These are phyloP conservation scores for Orbilia brochopaga DNA, from an alignment of 2,329 filamentous ascomycete species.

Conservation along the genomic window DNA sequence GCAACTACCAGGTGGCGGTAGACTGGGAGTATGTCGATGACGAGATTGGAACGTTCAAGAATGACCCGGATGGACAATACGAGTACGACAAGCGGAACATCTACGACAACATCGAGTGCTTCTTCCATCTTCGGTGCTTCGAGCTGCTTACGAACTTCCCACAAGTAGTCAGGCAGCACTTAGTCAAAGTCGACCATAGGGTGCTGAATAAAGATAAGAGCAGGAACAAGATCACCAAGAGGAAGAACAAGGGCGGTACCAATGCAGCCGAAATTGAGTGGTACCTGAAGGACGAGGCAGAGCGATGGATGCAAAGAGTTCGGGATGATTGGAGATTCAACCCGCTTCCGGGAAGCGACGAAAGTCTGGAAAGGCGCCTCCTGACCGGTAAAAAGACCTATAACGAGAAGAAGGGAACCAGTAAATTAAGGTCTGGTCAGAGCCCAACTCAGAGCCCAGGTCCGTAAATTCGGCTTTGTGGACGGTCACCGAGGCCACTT, in stretches of 20 bases:
- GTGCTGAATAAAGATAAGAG: constrained; percentile 44
- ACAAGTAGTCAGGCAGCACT: constrained; percentile 20
- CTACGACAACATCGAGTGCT: constrained; percentile 39
- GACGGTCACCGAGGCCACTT: too few relatives aligned
- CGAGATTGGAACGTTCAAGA: constrained; percentile 29
- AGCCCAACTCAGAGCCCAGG: constrained; percentile 16
- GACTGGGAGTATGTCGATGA: constrained; percentile 41
- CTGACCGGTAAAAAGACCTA: constrained; percentile 41
- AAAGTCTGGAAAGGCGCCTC: constrained; percentile 38
- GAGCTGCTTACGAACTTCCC: constrained; percentile 43
- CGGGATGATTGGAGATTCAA: constrained; percentile 33
- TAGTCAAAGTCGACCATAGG: constrained; percentile 37
- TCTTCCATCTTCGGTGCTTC: constrained; percentile 48
- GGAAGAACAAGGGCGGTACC: constrained; percentile 48
- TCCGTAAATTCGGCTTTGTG: too few relatives aligned
- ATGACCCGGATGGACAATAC: constrained; percentile 25
- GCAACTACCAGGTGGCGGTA: constrained; percentile 48
- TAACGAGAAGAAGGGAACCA: constrained; percentile 40
- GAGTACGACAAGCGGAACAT: constrained; percentile 44
- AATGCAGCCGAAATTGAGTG: constrained; percentile 50
- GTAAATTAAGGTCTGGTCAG: constrained; percentile 4
- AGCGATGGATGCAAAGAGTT: constrained; percentile 35
- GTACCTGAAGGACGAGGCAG: constrained; percentile 48
- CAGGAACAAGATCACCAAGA: constrained; percentile 43
- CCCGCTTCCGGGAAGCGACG: constrained; percentile 31